Evolutionary conservation across 169 alveolate species (phyloP).

Genomic region (Plasmodium falciparum): DNA sequence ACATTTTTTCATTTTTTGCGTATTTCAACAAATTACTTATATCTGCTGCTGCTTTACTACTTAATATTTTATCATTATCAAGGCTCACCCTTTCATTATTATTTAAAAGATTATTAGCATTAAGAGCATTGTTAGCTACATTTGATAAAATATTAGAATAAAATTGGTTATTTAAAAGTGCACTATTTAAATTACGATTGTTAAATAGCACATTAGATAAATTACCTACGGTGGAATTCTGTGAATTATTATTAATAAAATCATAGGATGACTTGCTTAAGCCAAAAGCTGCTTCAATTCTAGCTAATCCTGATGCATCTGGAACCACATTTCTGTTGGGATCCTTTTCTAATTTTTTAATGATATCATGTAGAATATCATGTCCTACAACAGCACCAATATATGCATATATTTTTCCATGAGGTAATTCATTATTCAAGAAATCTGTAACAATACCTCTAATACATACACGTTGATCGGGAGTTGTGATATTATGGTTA

Average conservation of each 20-base stretch:
- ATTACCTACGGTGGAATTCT: constrained; percentile 84
- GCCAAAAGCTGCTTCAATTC: constrained; percentile 89
- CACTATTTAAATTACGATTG: constrained; percentile 86
- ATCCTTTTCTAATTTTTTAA: constrained; percentile 87
- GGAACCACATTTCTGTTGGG: constrained; percentile 88
- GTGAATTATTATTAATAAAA: constrained; percentile 45
- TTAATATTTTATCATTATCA: constrained; percentile 34
- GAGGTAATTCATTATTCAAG: constrained; percentile 90
- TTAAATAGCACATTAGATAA: constrained; percentile 86
- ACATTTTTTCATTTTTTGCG: constrained; percentile 44
- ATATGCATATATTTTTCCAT: constrained; percentile 90
- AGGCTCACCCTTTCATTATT: constrained; percentile 8
- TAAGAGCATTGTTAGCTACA: constrained; percentile 82
- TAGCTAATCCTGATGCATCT: constrained; percentile 89
- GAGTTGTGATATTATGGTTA: constrained; percentile 90
- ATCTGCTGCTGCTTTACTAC: constrained; percentile 27
- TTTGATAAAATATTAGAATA: constrained; percentile 84
- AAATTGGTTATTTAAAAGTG: constrained; percentile 83
- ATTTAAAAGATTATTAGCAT: neutral
- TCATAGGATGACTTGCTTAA: constrained; percentile 84
- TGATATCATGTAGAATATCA: constrained; percentile 88
- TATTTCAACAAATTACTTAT: constrained; percentile 35
- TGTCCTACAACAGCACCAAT: constrained; percentile 92
- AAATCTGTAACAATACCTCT: constrained; percentile 91
- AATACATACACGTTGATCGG: constrained; percentile 92